Percentiles rank a stretch among this genome's conserved stretches.
These are phyloP conservation scores for Fusarium napiforme DNA, from an alignment of 2,329 filamentous ascomycete species.

Conservation along the genomic window DNA sequence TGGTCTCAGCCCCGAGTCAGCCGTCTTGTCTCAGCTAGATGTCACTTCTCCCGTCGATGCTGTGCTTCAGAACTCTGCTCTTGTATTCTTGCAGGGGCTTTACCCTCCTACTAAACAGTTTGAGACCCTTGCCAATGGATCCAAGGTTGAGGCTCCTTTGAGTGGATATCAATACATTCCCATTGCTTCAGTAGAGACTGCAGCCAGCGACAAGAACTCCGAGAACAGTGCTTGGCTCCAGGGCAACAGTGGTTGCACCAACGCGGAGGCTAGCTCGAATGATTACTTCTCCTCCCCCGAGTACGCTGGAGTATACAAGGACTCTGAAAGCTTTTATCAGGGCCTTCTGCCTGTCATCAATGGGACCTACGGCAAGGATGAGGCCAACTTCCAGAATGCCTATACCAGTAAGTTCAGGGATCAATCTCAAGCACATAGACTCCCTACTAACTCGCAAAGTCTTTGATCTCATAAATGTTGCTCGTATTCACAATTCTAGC, in stretches of 20 bases:
- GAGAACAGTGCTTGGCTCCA: slow-evolving; percentile 70
- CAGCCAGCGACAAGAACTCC: slow-evolving; percentile 63
- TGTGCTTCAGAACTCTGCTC: slow-evolving; percentile 83
- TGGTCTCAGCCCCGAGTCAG: slow-evolving; percentile 73
- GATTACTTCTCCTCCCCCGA: slow-evolving; percentile 62
- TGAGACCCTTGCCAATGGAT: slow-evolving; percentile 77
- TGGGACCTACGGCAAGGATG: slow-evolving; percentile 57
- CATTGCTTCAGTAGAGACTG: slow-evolving; percentile 69
- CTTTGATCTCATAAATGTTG: slow-evolving; percentile 70
- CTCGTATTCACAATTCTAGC: slow-evolving; percentile 67
- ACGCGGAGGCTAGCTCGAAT: slow-evolving; percentile 65
- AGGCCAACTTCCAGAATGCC: slow-evolving; percentile 67
- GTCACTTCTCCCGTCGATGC: slow-evolving; percentile 78
- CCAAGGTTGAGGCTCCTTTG: slow-evolving; percentile 72
- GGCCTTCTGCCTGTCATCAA: slow-evolving; percentile 65
- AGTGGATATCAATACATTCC: slow-evolving; percentile 87
- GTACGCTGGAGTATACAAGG: slow-evolving; percentile 56
- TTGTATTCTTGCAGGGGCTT: slow-evolving; percentile 84
- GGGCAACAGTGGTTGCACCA: slow-evolving; percentile 66
- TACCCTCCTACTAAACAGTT: slow-evolving; percentile 78
- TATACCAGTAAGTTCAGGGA: slow-evolving; percentile 65
- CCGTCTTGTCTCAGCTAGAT: slow-evolving; percentile 75
- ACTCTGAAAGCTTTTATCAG: slow-evolving; percentile 70
- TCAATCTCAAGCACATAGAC: slow-evolving; percentile 59
- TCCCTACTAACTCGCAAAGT: slow-evolving; percentile 51